These are phyloP conservation scores for Candida dajiaensis DNA, from an alignment of 805 yeast species.

Conservation along the genomic window DNA sequence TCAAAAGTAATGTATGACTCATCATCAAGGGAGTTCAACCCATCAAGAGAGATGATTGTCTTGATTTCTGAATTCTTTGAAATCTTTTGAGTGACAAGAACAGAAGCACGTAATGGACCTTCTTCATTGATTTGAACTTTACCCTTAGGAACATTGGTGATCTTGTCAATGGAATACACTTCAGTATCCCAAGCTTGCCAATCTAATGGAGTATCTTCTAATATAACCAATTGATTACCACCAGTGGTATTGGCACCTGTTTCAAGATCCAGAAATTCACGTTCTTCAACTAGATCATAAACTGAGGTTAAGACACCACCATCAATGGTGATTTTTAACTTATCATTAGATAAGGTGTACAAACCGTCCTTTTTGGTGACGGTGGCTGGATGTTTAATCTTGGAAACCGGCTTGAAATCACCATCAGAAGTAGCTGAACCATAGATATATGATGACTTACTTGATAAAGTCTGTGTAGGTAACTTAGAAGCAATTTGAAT, in stretches of 20 bases:
- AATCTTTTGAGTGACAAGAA: slow-evolving; percentile 56
- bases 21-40: slow-evolving; percentile 33
- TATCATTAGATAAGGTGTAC: slow-evolving; percentile 54
- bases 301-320: slow-evolving; percentile 63
- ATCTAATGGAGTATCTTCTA: slow-evolving; percentile 84
- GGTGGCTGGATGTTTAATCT: slow-evolving; percentile 42
- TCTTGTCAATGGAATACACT: slow-evolving; percentile 74
- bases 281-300: slow-evolving; percentile 46
- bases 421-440: slow-evolving; percentile 8
- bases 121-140: slow-evolving; percentile 34
- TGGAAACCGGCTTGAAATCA: slow-evolving; percentile 2
- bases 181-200: slow-evolving; percentile 99
- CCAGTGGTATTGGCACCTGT: slow-evolving; percentile 38
- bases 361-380: slow-evolving; percentile 36
- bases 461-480: background rate
- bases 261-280: slow-evolving; percentile 58
- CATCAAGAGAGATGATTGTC: slow-evolving; percentile 66
- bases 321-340: slow-evolving; percentile 49
- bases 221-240: slow-evolving; percentile 77
- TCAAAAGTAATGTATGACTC: slow-evolving; percentile 42
- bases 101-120: slow-evolving; percentile 57
- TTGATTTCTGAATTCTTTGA: slow-evolving; percentile 52
- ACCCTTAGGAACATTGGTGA: slow-evolving; percentile 39
- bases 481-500: slow-evolving; percentile 6
- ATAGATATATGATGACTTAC: slow-evolving; percentile 15